Base-by-base conservation (phyloP, 352 stramenopile genomes). In the Bremia lactucae region DNA sequence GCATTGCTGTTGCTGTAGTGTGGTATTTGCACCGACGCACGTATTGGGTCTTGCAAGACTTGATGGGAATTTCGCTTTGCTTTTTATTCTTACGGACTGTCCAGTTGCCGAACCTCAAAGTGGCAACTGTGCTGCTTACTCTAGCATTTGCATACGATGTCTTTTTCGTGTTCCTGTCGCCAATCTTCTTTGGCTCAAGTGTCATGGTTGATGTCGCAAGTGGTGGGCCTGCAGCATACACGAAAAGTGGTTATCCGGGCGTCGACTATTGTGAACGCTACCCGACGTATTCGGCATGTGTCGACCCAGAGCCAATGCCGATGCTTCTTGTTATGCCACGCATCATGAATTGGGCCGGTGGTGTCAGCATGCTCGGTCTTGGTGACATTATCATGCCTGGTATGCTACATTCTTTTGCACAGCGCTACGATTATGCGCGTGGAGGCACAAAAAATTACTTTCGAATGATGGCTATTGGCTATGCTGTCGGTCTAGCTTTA, bases 341-440 rank as follows among this genome's bases (percentile, higher is more conserved):
- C 7, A 53, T 98, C 20, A 55, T 81, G 22, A 85, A 97, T 67
- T 97, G 95, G 73, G 55, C 79, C 24, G 87, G 87, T 36, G 94
- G 94, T 7, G 72, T 80, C 13, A 93, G 69, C 23, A 90, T 98
- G 76, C 68, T 98, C 10, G 94, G 94, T 43, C 62, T 98, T 2
- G 94, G 94, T 6, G 94, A 98, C 69, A 97, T 98, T 49, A 95
- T 97, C 14, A 47, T 98, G 23, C 92, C 92, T 5, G 93, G 94
- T 2, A 68, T 98, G 49, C 59, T 98, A 23, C 62, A 98, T 9
- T 92, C 87, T 36, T 97, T 97, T 59, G 79, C 79, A 0, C 64
- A 90, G 13, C 79, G 90, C 6, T 97, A 92, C 46, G 94, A 98
- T 72, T 94, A 87, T 39, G 58, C 53, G 2, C 52, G 65, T n/a